Percentiles rank a stretch among this genome's conserved stretches.
These are phyloP conservation scores for Pleurozium schreberi DNA, from an alignment of 225 moss, liverwort and hornwort genomes.

Conservation along the genomic window DNA sequence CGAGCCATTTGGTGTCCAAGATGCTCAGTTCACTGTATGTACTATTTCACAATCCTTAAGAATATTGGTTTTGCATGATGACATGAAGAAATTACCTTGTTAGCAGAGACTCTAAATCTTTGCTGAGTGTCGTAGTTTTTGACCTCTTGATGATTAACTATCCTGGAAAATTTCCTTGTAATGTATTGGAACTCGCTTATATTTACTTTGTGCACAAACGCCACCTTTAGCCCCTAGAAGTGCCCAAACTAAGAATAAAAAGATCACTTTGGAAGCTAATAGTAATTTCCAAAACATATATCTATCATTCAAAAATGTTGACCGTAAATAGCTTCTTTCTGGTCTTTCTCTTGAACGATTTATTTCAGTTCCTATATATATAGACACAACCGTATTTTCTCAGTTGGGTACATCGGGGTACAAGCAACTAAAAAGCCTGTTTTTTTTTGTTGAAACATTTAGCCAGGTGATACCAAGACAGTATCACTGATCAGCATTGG, in stretches of 20 bases:
- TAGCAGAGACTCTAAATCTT: background rate
- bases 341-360: background rate
- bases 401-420: background rate
- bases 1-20: background rate
- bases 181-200: background rate
- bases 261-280: background rate
- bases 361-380: background rate
- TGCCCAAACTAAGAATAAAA: background rate
- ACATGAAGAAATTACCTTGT: background rate
- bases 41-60: background rate
- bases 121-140: background rate
- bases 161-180: background rate
- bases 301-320: background rate
- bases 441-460: background rate
- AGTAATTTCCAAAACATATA: too few species aligned
- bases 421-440: background rate
- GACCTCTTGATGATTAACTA: background rate
- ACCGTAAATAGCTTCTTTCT: background rate
- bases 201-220: background rate
- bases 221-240: background rate
- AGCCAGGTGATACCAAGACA: conserved; percentile 64
- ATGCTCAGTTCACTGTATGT: background rate
- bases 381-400: background rate
- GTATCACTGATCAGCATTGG: conserved; percentile 66
- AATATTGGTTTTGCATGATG: background rate